Base-by-base conservation (phyloP, 2,329 filamentous ascomycete genomes). In the Aspergillus pseudoterreus region DNA sequence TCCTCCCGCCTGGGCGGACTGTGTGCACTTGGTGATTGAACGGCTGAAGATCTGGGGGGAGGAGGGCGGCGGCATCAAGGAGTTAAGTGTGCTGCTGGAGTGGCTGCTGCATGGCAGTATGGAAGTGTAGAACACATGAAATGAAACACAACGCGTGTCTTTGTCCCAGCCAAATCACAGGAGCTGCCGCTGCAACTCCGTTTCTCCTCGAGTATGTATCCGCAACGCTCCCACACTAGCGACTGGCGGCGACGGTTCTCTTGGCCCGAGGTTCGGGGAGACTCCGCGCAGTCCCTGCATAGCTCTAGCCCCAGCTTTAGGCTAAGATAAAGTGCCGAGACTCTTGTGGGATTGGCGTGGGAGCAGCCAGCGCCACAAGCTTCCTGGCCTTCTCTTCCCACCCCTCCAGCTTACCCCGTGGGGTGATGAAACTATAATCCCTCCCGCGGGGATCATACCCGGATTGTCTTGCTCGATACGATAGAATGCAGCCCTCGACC, bases 21-120 rank as follows among this genome's bases (percentile, higher is more conserved):
- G 51, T 55, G 60, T 62, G 17, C 55, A 58, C 19, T 55, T 51
- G 21, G 60, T 63, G 17, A 61, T 61, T 45, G 58, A 60, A 44
- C 57, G 60, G 19, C 42, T 63, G 36, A 57, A 57, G 32, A 50
- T 60, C 4, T 63, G 60, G 60, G 56, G 59, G 4, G 53, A 59
- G 45, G 60, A 63, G 46, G 60, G 60, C 0, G 59, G 55, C 1
- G 59, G 60, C 24, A 61, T 63, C 15, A 61, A 59, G 51, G 59
- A 61, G 32, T 49, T 63, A 30, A 47, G 56, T 49, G 51, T 55
- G 35, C 30, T 63, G 32, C 41, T 63, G 41, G 58, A 60, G 39
- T 63, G 60, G 60, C 15, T 62, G 48, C 58, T 63, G 58, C 54
- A 60, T 39, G 52, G 49, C n/a, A 55, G 52, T 54, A 46, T 44